Percentiles rank a stretch among this genome's conserved stretches.
Conservation (phyloP, 176 grass and related monocot species). For the Oryza coarctata region DNA sequence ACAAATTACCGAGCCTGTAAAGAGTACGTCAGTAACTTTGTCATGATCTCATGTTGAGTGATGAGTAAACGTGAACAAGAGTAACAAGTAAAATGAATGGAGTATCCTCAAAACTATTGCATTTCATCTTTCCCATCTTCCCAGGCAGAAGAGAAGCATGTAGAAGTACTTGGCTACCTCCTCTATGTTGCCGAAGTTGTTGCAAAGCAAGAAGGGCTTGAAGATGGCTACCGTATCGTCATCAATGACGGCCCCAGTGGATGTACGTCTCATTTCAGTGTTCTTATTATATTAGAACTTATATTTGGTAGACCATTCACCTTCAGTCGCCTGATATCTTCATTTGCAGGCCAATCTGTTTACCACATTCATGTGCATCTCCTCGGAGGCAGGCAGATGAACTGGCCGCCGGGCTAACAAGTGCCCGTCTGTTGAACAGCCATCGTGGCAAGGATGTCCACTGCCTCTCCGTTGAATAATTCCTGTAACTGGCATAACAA, state of each 20-base stretch:
- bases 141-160: constrained; percentile 88
- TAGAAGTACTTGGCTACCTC: constrained; percentile 81
- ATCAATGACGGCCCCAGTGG: constrained; percentile 84
- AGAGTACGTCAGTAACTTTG: background rate
- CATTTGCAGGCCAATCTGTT: constrained; percentile 81
- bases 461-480: constrained; percentile 37
- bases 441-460: constrained; percentile 2
- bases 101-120: background rate
- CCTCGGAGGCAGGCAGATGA: constrained; percentile 88
- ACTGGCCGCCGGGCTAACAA: constrained; percentile 82
- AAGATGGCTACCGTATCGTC: constrained; percentile 81
- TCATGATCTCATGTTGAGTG: background rate
- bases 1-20: background rate
- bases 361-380: constrained; percentile 92
- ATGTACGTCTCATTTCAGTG: constrained; percentile 48
- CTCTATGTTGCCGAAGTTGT: constrained; percentile 77
- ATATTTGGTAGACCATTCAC: background rate
- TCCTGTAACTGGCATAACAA: constrained; percentile 22
- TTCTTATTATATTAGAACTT: background rate
- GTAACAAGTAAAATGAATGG: background rate
- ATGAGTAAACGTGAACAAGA: background rate
- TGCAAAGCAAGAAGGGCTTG: constrained; percentile 92
- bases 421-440: background rate
- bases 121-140: background rate
- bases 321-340: background rate